Percentiles rank a stretch among this genome's conserved stretches.
These are phyloP conservation scores for Penicillium thymicola DNA, from an alignment of 2,329 filamentous ascomycete genomes.

Conservation along the genomic window DNA sequence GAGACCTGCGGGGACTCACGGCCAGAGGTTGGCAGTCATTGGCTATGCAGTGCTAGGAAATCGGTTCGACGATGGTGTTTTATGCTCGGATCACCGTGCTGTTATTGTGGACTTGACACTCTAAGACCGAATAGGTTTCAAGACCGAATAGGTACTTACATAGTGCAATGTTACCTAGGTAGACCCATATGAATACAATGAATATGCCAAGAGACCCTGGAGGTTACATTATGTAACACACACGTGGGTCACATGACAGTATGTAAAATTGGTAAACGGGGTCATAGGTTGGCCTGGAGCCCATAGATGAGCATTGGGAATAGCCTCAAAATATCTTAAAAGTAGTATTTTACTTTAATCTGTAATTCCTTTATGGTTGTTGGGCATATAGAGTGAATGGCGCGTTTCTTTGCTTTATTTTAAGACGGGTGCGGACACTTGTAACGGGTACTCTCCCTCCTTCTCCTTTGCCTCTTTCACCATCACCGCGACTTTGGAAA, in stretches of 20 bases:
- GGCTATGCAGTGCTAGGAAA: conserved; percentile 54
- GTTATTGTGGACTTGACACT: conserved; percentile 43
- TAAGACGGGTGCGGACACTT: conserved; percentile 10
- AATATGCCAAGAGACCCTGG: too few species aligned
- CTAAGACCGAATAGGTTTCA: too few species aligned
- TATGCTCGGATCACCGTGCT: conserved; percentile 55
- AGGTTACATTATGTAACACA: neutral
- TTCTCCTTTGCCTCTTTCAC: conserved; percentile 12
- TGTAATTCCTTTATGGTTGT: neutral
- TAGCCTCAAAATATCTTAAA: neutral
- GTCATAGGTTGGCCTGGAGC: neutral
- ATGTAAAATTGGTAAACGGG: conserved; percentile 8
- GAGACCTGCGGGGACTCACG: conserved; percentile 23
- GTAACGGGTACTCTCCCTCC: conserved; percentile 7
- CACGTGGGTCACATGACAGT: conserved; percentile 1
- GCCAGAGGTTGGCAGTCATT: conserved; percentile 41
- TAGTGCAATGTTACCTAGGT: too few species aligned
- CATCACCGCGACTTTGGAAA: conserved; percentile 1
- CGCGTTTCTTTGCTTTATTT: neutral
- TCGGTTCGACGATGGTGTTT: conserved; percentile 54
- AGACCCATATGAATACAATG: too few species aligned
- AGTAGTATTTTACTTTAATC: neutral
- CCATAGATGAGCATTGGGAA: neutral
- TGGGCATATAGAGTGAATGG: neutral
- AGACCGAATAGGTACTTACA: too few species aligned